A percentile compares a stretch with the other conserved stretches of the same genome.
Evolutionary conservation across 2,329 filamentous ascomycete genomes (phyloP).

Genomic region (Botryotinia calthae): DNA sequence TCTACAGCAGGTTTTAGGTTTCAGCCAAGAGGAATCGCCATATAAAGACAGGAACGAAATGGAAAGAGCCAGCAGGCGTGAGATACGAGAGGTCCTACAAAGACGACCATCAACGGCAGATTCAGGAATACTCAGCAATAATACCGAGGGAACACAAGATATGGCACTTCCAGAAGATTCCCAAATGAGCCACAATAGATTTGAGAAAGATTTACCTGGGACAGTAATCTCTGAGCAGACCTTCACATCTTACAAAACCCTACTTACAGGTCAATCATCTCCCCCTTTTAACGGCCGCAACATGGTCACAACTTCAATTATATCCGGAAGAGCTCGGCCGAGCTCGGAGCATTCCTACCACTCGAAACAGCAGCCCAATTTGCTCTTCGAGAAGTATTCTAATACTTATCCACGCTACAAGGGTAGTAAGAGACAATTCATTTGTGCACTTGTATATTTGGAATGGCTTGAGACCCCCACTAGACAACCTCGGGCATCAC

Average conservation of each 20-base stretch:
- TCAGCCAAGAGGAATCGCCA: constrained; percentile 17
- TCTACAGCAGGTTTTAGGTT: neutral
- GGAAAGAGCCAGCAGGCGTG: constrained; percentile 12
- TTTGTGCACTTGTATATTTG: constrained; percentile 47
- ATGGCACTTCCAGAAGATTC: neutral
- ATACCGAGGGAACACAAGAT: neutral
- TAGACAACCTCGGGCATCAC: constrained; percentile 42
- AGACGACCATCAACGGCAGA: neutral
- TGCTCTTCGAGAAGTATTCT: constrained; percentile 42
- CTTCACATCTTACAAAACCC: neutral
- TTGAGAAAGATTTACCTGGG: neutral
- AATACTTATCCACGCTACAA: constrained; percentile 45
- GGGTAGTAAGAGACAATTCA: constrained; percentile 44
- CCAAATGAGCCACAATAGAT: neutral
- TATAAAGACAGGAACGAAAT: constrained; percentile 16
- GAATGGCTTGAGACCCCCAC: constrained; percentile 40
- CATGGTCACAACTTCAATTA: neutral
- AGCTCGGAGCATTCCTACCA: neutral
- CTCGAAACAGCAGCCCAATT: neutral
- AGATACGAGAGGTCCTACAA: neutral
- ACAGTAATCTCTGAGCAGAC: neutral
- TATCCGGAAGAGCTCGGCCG: neutral
- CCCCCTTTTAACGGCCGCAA: neutral
- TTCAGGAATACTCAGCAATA: too few species aligned
- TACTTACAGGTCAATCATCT: neutral